Percentiles rank a stretch among this genome's conserved stretches.
Conservation (phyloP, 108 stramenopile genomes). For the Nitzschia palea region DNA sequence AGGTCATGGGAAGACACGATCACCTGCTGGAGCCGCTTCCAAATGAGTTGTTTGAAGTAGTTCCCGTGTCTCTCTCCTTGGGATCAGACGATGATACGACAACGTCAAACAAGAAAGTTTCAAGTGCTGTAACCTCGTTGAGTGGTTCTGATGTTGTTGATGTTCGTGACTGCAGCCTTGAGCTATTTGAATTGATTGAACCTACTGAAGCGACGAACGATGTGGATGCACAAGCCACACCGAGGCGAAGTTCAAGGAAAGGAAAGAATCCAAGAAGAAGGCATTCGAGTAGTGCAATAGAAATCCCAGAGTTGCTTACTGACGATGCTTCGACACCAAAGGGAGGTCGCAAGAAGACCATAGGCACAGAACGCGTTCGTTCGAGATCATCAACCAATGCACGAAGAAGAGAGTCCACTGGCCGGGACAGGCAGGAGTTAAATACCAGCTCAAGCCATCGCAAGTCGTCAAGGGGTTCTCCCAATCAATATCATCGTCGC, state of each 20-base stretch:
- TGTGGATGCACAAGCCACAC: not conserved
- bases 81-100: too few species aligned
- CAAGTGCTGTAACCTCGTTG: not conserved
- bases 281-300: not conserved
- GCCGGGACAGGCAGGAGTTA: too few species aligned
- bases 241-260: not conserved
- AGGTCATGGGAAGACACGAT: not conserved
- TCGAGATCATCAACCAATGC: too few species aligned
- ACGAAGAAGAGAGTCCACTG: too few species aligned
- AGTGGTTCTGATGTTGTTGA: not conserved
- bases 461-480: too few species aligned
- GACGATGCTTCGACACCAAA: not conserved
- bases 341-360: not conserved
- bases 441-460: too few species aligned
- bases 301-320: not conserved
- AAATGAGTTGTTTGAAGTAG: not conserved
- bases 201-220: not conserved
- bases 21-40: not conserved
- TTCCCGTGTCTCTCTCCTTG: too few species aligned
- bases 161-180: not conserved
- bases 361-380: not conserved
- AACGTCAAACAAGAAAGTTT: too few species aligned
- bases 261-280: not conserved
- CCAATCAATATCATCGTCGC: too few species aligned
- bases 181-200: not conserved